Conservation (phyloP, 23 red algal genomes). For the Rhodosorus marinus region DNA sequence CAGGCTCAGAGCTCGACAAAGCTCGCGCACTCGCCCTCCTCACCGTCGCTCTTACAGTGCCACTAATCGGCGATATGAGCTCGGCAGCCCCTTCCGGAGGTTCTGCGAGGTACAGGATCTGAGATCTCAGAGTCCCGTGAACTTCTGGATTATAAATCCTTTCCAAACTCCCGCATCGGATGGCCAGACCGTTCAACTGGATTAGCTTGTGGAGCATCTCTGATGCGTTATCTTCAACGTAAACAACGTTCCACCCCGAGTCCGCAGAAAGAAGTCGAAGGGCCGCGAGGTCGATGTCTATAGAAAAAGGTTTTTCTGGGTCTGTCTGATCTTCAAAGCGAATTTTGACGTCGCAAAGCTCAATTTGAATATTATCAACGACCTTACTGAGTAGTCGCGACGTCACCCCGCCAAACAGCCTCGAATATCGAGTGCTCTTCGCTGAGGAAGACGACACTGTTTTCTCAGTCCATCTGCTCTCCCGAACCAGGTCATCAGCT, state of each 20-base stretch:
- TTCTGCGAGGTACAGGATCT: too few species aligned
- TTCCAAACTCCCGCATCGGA: too few species aligned
- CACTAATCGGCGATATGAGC: too few species aligned
- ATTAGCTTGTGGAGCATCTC: conserved; percentile 22
- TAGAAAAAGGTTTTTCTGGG: conserved; percentile 9
- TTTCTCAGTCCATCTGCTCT: conserved; percentile 22
- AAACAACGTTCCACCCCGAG: conserved; percentile 25
- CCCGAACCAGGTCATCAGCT: conserved; percentile 61
- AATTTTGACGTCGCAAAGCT: conserved; percentile 46
- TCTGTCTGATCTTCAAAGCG: conserved; percentile 48
- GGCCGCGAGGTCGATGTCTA: conserved; percentile 19
- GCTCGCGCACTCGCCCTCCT: too few species aligned
- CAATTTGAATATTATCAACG: conserved; percentile 67
- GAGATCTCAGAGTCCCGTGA: too few species aligned
- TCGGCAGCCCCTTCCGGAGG: too few species aligned
- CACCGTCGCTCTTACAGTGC: too few species aligned
- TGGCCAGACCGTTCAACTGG: conserved; percentile 15
- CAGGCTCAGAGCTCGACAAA: too few species aligned
- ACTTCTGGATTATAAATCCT: too few species aligned
- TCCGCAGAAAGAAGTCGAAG: conserved; percentile 34
- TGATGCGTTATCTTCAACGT: conserved; percentile 18
- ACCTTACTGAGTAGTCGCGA: conserved; percentile 46
- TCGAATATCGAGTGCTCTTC: neutral
- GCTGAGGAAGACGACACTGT: neutral
- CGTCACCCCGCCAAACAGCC: conserved; percentile 5